Conservation (phyloP, 352 stramenopile genomes). For the Globisporangium carolinianum region DNA sequence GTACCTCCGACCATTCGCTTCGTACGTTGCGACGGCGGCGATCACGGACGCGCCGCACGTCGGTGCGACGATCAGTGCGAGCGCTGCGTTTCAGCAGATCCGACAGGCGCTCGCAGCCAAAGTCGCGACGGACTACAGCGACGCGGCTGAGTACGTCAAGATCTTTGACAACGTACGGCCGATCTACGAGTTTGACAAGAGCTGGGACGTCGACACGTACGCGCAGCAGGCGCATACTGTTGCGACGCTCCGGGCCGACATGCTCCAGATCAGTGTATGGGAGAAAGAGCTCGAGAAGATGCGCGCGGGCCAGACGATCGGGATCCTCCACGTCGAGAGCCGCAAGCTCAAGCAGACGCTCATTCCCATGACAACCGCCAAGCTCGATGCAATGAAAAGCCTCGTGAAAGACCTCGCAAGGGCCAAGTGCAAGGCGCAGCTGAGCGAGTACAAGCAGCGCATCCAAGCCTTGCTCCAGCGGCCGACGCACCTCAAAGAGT, state of each 20-base stretch:
- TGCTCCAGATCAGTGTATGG: slow-evolving; percentile 89
- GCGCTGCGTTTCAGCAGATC: slow-evolving; percentile 68
- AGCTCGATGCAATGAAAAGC: slow-evolving; percentile 90
- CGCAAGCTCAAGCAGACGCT: slow-evolving; percentile 91
- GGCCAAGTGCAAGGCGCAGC: slow-evolving; percentile 80
- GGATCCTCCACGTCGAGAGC: slow-evolving; percentile 91
- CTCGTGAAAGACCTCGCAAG: slow-evolving; percentile 89
- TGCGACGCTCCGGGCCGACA: slow-evolving; percentile 81
- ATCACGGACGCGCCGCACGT: slow-evolving; percentile 73
- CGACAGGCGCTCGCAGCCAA: slow-evolving; percentile 76
- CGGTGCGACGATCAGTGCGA: slow-evolving; percentile 63
- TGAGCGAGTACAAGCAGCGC: slow-evolving; percentile 88
- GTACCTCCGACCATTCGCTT: slow-evolving; percentile 82
- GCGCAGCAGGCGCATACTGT: slow-evolving; percentile 78
- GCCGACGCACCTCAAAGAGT: slow-evolving; percentile 89
- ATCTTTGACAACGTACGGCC: slow-evolving; percentile 90
- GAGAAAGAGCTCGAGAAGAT: slow-evolving; percentile 94
- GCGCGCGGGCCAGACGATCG: slow-evolving; percentile 86
- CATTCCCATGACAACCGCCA: slow-evolving; percentile 89
- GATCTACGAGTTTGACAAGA: slow-evolving; percentile 89
- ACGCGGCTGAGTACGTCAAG: slow-evolving; percentile 87
- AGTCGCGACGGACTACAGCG: slow-evolving; percentile 80
- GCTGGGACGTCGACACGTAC: slow-evolving; percentile 88
- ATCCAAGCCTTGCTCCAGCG: slow-evolving; percentile 80
- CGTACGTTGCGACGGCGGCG: slow-evolving; percentile 51